Evolutionary conservation across 805 yeast genomes (phyloP), one percentile per base, ranked within the genome.

Genomic region (Ogataea populi-albae): DNA sequence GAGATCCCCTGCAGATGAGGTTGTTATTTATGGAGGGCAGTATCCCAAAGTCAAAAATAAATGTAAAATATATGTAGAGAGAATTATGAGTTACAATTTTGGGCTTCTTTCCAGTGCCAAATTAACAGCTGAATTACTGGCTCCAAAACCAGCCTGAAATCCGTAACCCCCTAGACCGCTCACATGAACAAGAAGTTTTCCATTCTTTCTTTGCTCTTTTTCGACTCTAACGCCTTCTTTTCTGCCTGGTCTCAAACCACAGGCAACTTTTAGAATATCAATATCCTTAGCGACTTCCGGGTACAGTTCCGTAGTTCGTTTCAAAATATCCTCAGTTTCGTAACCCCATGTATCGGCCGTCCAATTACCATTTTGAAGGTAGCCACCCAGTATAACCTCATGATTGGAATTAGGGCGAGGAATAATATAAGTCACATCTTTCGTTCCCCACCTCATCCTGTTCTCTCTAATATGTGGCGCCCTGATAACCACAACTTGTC

Each of bases 211-310:
- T 4, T 36, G 40, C 47, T 80, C 83, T 27, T 59, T 55, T 52
- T 82, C 93, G 27, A 86, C 73, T 34, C 94, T 66, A 5, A 74
- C 78, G 4, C 94, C 94, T 10, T 89, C 93, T 26, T 73, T 68
- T 52, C 94, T 71, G 24, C 80, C 68, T 5, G 95, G 95, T 45
- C 95, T 71, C 29, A 83, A 65, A 0, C 94, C 95, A 5, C 88
- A 79, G 1, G 74, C 84, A 25, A 75, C 79, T 35, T 85, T 69
- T 8, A 82, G 33, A 18, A 86, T 68, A 45, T 79, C 82, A 30
- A 65, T 55, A 16, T 53, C 63, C 57, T 44, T 32, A 11, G 60
- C 63, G 26, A 83, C 66, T 38, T 73, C 58, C 22, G 84, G 85
- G 19, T 62, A 55, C 29, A 77, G 53, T 17, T 55, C 65, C 1